Base-by-base conservation (phyloP, 306 rosid genomes). In the Sicyos baderoa region DNA sequence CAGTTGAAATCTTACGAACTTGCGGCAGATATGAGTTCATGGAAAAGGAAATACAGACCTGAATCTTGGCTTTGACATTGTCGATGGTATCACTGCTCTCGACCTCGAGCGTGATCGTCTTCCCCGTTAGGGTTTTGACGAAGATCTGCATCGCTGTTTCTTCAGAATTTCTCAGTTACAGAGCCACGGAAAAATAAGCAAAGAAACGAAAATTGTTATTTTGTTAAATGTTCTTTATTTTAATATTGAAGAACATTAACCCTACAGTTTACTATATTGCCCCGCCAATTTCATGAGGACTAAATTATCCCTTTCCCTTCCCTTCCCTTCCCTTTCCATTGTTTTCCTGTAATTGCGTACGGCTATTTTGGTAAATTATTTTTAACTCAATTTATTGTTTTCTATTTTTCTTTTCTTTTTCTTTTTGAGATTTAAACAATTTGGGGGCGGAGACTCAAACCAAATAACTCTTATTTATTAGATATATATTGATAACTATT, bases 81-180 rank as follows among this genome's bases (percentile, higher is more conserved):
- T n/a, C 86, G 65, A 82, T 61, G 76, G 81, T 82, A 63, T 82
- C 86, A 42, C 86, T 82, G 69, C 81, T 82, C 81, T 78, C 86
- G 7, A 82, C 86, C 71, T 82, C 83, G 50, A 82, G 81, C 47
- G 86, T 82, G 76, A 82, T 79, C 78, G 83, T 79, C 81, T 82
- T 82, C 14, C 86, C 86, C 8, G 81, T 76, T 45, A 82, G 69
- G 72, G 86, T 82, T 48, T 78, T 82, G 71, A 82, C 81, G 66
- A 82, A 82, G 75, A 82, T 78, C 86, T 79, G 86, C 86, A 82
- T 82, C 50, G 55, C 35, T 74, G 18, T 22, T 9, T 13, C 49
- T 14, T 57, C 56, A 9, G 17, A 6, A 23, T 48, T 70, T 19
- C 32, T 70, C 23, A 0, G 69, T 10, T 56, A 49, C 60, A 35